phyloP scores from a whole-genome alignment of 192 early-diverging fungal species.

The Entomortierella lignicola region DNA sequence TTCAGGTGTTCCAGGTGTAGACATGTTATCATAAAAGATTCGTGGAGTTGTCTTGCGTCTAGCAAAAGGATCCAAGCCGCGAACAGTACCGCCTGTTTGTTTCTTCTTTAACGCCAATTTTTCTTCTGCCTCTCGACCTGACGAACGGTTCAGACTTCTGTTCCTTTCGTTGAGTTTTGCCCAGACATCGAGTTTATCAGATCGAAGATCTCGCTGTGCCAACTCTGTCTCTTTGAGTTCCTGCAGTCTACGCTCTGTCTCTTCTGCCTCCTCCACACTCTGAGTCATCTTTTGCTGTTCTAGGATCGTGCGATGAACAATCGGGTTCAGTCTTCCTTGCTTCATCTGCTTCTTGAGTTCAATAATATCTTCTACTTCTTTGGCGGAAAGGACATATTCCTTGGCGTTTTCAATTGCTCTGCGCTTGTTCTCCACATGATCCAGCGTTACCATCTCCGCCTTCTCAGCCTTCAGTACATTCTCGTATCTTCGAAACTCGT shows the following conservation, averaged over 20 bases:
- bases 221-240: slow-evolving; percentile 36
- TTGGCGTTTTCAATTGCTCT: slow-evolving; percentile 67
- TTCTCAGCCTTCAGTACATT: slow-evolving; percentile 61
- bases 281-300: slow-evolving; percentile 57
- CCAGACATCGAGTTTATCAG: slow-evolving; percentile 61
- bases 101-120: slow-evolving; percentile 29
- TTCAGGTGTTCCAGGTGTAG: slow-evolving; percentile 8
- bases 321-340: slow-evolving; percentile 35
- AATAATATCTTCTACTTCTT: slow-evolving; percentile 76
- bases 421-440: slow-evolving; percentile 64
- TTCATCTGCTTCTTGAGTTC: slow-evolving; percentile 63
- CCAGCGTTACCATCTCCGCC: slow-evolving; percentile 58
- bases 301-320: slow-evolving; percentile 36
- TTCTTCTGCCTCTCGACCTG: slow-evolving; percentile 58
- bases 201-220: slow-evolving; percentile 24
- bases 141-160: slow-evolving; percentile 58
- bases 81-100: slow-evolving; percentile 16
- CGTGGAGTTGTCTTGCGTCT: slow-evolving; percentile 50
- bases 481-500: slow-evolving; percentile 70
- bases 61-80: slow-evolving; percentile 53
- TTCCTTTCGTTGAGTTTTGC: slow-evolving; percentile 68
- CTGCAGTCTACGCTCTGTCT: slow-evolving; percentile 61
- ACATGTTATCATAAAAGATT: slow-evolving; percentile 45
- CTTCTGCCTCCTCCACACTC: slow-evolving; percentile 60
- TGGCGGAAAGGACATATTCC: slow-evolving; percentile 68